Conservation (phyloP, 805 yeast genomes). For the Myxozyma neotropica region DNA sequence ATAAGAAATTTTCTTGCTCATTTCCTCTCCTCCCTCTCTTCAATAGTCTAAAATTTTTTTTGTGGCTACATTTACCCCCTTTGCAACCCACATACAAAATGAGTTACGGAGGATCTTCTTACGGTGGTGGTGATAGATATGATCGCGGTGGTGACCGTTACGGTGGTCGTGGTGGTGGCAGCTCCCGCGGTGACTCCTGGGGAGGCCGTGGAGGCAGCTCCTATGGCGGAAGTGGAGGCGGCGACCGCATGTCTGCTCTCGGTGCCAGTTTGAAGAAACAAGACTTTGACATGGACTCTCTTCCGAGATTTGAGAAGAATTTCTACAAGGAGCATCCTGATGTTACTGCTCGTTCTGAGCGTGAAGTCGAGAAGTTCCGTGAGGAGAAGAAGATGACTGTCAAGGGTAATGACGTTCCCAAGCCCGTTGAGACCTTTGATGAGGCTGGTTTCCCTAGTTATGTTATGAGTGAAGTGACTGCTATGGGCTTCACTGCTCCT, state of each 20-base stretch:
- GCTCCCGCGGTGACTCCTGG: slow-evolving; percentile 33
- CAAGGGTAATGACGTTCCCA: slow-evolving; percentile 82
- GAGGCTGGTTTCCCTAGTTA: slow-evolving; percentile 98
- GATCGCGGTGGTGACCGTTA: slow-evolving; percentile 17
- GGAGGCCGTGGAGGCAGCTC: slow-evolving; percentile 45
- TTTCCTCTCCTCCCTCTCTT: neutral
- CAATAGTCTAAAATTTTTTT: neutral
- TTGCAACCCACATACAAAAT: slow-evolving; percentile 1
- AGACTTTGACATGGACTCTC: slow-evolving; percentile 72
- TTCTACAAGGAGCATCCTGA: slow-evolving; percentile 84
- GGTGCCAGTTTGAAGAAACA: slow-evolving; percentile 68
- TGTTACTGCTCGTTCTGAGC: slow-evolving; percentile 74
- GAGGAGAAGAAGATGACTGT: slow-evolving; percentile 82
- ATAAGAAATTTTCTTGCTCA: slow-evolving; percentile 5
- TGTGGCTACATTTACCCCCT: neutral
- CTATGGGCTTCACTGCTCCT: slow-evolving; percentile 90
- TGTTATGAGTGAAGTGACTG: slow-evolving; percentile 83
- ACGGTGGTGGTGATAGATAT: slow-evolving; percentile 13
- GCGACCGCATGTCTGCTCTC: slow-evolving; percentile 50
- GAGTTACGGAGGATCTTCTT: slow-evolving; percentile 31
- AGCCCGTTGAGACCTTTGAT: slow-evolving; percentile 88
- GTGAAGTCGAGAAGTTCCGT: slow-evolving; percentile 76
- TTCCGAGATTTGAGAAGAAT: slow-evolving; percentile 93
- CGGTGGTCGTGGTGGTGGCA: slow-evolving; percentile 15
- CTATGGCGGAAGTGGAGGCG: slow-evolving; percentile 44